Evolutionary conservation across 1,139 yeast genomes (phyloP).

Genomic region (Pichia sorboxylosa): DNA sequence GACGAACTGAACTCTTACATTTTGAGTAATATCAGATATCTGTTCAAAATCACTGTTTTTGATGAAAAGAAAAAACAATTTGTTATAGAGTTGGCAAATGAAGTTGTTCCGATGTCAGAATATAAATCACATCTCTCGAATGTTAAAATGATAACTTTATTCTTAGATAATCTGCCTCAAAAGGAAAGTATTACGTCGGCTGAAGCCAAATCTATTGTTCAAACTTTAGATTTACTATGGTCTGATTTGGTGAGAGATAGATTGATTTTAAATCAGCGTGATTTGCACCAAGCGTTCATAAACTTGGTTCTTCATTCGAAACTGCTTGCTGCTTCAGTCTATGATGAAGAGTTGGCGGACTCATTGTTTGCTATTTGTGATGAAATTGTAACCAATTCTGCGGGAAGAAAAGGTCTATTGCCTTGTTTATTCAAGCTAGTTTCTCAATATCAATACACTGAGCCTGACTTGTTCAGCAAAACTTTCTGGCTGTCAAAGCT

Average conservation of each 20-base stretch:
- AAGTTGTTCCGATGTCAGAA: constrained; percentile 13
- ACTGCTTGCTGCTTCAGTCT: constrained; percentile 22
- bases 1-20: constrained; percentile 27
- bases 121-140: constrained; percentile 14
- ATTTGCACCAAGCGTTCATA: constrained; percentile 47
- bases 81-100: constrained; percentile 9
- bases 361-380: constrained; percentile 29
- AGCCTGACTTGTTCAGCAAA: constrained; percentile 27
- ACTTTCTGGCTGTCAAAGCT: constrained; percentile 45
- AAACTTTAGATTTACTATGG: constrained; percentile 42
- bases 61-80: constrained; percentile 1
- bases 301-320: constrained; percentile 30
- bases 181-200: constrained; percentile 4
- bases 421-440: constrained; percentile 44
- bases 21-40: constrained; percentile 5
- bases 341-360: constrained; percentile 21
- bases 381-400: constrained; percentile 39
- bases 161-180: constrained; percentile 10
- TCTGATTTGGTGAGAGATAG: constrained; percentile 45
- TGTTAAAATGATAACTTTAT: constrained; percentile 9
- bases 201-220: constrained; percentile 19
- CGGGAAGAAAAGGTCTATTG: constrained; percentile 57
- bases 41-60: constrained; percentile 11
- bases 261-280: constrained; percentile 53
- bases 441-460: constrained; percentile 29